Evolutionary conservation across 805 yeast species (phyloP).

Genomic region (Saturnispora saitoi): DNA sequence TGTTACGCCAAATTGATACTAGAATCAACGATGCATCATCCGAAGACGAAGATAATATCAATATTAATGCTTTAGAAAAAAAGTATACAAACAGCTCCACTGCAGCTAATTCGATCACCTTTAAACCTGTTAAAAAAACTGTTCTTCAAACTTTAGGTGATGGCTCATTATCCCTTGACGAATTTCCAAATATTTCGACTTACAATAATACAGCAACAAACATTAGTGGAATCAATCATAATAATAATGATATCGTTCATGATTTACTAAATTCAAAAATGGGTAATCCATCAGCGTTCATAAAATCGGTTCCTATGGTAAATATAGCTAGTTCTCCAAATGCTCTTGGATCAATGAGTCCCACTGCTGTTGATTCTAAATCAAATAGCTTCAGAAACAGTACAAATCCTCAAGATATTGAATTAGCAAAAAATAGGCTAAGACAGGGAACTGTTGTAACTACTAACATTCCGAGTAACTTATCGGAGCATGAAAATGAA

Average conservation of each 20-base stretch:
- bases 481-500: background rate
- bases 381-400: background rate
- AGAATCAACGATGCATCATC: background rate
- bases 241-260: background rate
- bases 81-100: conserved; percentile 7
- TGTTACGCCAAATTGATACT: background rate
- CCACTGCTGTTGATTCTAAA: background rate
- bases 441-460: background rate
- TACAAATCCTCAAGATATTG: background rate
- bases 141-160: conserved; percentile 41
- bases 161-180: conserved; percentile 36
- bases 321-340: background rate
- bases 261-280: background rate
- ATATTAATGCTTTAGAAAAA: conserved; percentile 3
- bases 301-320: background rate
- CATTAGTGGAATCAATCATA: background rate
- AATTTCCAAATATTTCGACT: conserved; percentile 16
- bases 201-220: background rate
- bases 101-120: conserved; percentile 27
- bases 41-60: background rate
- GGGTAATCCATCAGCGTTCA: background rate
- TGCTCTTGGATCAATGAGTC: background rate
- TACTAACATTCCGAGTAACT: background rate
- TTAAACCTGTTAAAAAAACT: conserved; percentile 39
- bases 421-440: background rate